Conservation (phyloP, 2,329 filamentous ascomycete genomes). For the Trichoderma sp. region DNA sequence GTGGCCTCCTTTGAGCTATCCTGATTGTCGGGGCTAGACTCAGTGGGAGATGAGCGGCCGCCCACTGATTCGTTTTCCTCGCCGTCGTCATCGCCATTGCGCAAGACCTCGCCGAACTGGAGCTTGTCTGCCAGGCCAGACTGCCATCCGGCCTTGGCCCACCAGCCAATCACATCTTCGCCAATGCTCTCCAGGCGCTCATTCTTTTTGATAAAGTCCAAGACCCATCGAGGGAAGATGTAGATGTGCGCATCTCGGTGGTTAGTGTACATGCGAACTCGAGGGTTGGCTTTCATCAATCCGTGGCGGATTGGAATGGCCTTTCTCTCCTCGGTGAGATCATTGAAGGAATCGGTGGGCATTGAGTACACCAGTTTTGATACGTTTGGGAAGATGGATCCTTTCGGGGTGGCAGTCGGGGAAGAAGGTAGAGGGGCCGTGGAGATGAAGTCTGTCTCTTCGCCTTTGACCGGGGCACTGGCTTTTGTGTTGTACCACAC, state of each 20-base stretch:
- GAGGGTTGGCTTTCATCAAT: conserved; percentile 72
- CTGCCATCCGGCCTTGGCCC: conserved; percentile 95
- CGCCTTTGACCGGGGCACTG: conserved; percentile 76
- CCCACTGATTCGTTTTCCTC: conserved; percentile 42
- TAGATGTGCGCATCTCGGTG: conserved; percentile 94
- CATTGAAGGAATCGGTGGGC: conserved; percentile 86
- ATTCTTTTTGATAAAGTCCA: conserved; percentile 79
- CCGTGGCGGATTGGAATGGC: conserved; percentile 73
- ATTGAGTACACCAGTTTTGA: conserved; percentile 83
- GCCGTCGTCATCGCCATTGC: conserved; percentile 40
- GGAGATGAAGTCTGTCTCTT: conserved; percentile 90
- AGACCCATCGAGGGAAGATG: conserved; percentile 87
- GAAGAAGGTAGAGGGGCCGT: conserved; percentile 67
- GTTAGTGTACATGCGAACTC: conserved; percentile 76
- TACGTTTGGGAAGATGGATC: conserved; percentile 66
- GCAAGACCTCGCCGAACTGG: conserved; percentile 64
- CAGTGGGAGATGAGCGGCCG: conserved; percentile 34
- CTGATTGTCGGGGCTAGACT: conserved; percentile 30
- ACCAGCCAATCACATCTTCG: conserved; percentile 91
- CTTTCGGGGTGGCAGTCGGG: conserved; percentile 48
- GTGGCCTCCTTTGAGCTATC: background rate
- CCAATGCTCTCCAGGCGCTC: conserved; percentile 83
- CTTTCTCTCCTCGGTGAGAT: conserved; percentile 75
- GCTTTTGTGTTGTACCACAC: conserved; percentile 89
- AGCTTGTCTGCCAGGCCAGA: conserved; percentile 77